These are phyloP conservation scores for Sporothrix variecibatus DNA, from an alignment of 2,329 filamentous ascomycete species.

Conservation along the genomic window DNA sequence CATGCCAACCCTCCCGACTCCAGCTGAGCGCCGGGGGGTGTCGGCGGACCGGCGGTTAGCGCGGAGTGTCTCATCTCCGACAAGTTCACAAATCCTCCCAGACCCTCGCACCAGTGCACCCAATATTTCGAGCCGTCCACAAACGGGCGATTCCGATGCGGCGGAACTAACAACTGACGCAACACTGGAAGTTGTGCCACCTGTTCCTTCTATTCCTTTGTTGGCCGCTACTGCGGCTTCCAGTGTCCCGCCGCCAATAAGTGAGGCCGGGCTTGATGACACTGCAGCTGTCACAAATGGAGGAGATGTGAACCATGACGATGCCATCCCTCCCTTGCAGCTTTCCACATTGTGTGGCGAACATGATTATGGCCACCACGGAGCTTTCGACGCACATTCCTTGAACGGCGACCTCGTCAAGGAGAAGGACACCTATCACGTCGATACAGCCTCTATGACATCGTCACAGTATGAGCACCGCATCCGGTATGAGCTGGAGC, in stretches of 20 bases:
- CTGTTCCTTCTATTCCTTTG: conserved; percentile 20
- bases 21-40: conserved; percentile 69
- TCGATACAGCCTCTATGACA: conserved; percentile 52
- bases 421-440: conserved; percentile 28
- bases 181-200: conserved; percentile 22
- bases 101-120: conserved; percentile 53
- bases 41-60: conserved; percentile 58
- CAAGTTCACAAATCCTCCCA: conserved; percentile 39
- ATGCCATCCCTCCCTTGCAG: not conserved
- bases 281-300: not conserved
- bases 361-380: not conserved
- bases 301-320: not conserved
- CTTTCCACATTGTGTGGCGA: not conserved
- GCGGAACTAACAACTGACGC: conserved; percentile 21
- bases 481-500: conserved; percentile 80
- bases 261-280: not conserved
- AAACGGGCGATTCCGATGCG: conserved; percentile 13
- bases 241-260: not conserved
- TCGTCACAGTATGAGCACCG: conserved; percentile 60
- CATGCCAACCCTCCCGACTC: conserved; percentile 62
- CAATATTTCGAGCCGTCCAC: conserved; percentile 38
- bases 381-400: not conserved
- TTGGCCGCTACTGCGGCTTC: not conserved
- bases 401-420: conserved; percentile 19
- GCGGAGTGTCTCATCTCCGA: conserved; percentile 42